Evolutionary conservation across 2,329 filamentous ascomycete genomes (phyloP).

Genomic region (Chalara sp.): DNA sequence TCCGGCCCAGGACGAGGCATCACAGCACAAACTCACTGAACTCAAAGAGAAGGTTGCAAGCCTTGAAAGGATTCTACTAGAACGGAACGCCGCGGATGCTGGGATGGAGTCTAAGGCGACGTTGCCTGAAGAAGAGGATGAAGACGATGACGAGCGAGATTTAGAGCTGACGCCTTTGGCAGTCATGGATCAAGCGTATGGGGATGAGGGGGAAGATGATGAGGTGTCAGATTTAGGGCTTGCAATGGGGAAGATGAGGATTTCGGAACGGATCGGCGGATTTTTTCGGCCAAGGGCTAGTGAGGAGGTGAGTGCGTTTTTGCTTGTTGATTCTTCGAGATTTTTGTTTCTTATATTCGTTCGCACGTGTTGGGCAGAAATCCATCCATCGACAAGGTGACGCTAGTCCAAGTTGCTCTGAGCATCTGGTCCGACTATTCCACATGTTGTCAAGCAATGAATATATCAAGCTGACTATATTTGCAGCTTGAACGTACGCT

Average conservation of each 20-base stretch:
- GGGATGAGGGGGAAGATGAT: constrained; percentile 55
- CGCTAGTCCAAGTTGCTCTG: too few species aligned
- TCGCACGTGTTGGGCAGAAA: background rate
- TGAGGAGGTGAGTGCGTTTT: constrained; percentile 54
- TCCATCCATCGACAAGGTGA: too few species aligned
- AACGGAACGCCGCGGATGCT: constrained; percentile 52
- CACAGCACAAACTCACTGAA: constrained; percentile 64
- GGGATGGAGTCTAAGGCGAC: background rate
- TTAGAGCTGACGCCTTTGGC: constrained; percentile 58
- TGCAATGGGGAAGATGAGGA: constrained; percentile 62
- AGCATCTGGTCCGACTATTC: too few species aligned
- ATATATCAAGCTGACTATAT: too few species aligned
- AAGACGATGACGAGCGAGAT: constrained; percentile 50
- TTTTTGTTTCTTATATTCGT: constrained; percentile 8
- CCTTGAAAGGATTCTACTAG: constrained; percentile 57
- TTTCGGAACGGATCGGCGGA: constrained; percentile 69
- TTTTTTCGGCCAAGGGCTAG: constrained; percentile 63
- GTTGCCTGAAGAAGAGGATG: constrained; percentile 29
- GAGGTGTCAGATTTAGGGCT: constrained; percentile 68
- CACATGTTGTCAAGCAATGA: too few species aligned
- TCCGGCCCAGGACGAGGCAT: constrained; percentile 53
- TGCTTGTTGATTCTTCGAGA: constrained; percentile 15
- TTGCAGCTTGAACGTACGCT: too few species aligned
- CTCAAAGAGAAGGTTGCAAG: constrained; percentile 75
- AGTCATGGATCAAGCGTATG: constrained; percentile 61